A percentile compares a stretch with the other conserved stretches of the same genome.
Evolutionary conservation across 768 basidiomycete genomes (phyloP).

Genomic region (Clitopilus passeckerianus): DNA sequence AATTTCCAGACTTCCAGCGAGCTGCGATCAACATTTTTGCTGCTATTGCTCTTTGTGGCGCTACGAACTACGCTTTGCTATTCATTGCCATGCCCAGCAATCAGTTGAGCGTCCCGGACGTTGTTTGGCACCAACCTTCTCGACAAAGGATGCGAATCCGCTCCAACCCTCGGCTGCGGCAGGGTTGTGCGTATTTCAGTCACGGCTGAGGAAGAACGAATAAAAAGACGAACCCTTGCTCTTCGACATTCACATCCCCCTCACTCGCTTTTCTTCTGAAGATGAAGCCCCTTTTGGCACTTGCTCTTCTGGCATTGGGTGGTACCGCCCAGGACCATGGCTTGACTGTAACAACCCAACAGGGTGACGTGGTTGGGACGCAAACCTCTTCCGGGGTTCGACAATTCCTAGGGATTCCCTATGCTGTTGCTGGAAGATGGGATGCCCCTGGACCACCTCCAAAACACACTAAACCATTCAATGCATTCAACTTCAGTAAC

Average conservation of each 20-base stretch:
- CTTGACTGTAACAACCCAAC: conserved; percentile 19
- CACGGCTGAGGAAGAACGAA: no score
- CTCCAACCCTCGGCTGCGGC: no score
- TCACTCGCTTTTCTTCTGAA: not conserved
- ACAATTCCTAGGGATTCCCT: conserved; percentile 29
- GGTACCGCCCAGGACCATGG: conserved; percentile 4
- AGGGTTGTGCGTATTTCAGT: no score
- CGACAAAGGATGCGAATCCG: no score
- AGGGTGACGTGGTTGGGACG: conserved; percentile 25
- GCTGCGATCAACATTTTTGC: no score
- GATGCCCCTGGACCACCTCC: conserved; percentile 21
- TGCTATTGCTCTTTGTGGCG: no score
- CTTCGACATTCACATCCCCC: not conserved
- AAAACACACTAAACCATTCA: conserved; percentile 9
- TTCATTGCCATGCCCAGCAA: no score
- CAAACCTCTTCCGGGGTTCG: conserved; percentile 19
- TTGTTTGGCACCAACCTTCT: no score
- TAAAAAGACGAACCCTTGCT: no score
- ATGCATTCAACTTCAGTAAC: conserved; percentile 23
- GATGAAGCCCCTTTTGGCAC: not conserved
- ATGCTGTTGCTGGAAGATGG: conserved; percentile 28
- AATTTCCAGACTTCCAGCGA: no score
- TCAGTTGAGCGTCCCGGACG: no score
- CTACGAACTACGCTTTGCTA: no score
- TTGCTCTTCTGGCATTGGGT: not conserved